Evolutionary conservation across 371 early-diverging fungal species (phyloP), one percentile per base, ranked within the genome.

Genomic region (Polyrhizophydium stewartii): DNA sequence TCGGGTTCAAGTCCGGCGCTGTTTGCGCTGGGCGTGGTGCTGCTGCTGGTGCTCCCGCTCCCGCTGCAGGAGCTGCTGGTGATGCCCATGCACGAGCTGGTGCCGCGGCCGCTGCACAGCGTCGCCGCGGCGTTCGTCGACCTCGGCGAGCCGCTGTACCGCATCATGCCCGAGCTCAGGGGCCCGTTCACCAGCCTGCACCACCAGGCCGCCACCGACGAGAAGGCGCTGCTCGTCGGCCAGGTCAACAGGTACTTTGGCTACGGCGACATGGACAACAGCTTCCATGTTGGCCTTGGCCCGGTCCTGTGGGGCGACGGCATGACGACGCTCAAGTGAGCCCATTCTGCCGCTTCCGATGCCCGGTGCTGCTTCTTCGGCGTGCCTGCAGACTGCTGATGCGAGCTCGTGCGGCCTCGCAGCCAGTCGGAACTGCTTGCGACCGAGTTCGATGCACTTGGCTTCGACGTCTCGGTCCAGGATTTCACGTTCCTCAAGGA

Each of bases 401-500:
- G 40, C 40, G 10, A 19, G 19, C 40, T 19, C 19, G 5, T 24
- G 45, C 24, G 5, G 5, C 5, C 24, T 24, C 19, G 24, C 5
- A 53, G 53, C 9, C 53, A 53, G 32, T 6, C 53, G 24, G 7
- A 6, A n/a, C 53, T 53, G 30, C 30, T 53, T 5, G 32, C 30
- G 7, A 22, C n/a, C 0, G 51, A 65, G 50, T 40, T 70, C 12
- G 19, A 35, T 5, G 45, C 37, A 6, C 31, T 60, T 19, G 75
- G 70, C 0, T 35, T 73, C 6, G 77, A 77, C 33, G 58, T 67
- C 12, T 58, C 66, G 2, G 46, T 63, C 7, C 77, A 77, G 47
- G 19, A 50, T 1, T 72, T 74, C 55, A n/a, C 33, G 17, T 40
- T 52, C 22, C 30, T 49, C 0, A 28, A 31, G 7, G 24, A 61